Evolutionary conservation across 768 basidiomycete species (phyloP).

Genomic region (Rossbeevera mucosa): DNA sequence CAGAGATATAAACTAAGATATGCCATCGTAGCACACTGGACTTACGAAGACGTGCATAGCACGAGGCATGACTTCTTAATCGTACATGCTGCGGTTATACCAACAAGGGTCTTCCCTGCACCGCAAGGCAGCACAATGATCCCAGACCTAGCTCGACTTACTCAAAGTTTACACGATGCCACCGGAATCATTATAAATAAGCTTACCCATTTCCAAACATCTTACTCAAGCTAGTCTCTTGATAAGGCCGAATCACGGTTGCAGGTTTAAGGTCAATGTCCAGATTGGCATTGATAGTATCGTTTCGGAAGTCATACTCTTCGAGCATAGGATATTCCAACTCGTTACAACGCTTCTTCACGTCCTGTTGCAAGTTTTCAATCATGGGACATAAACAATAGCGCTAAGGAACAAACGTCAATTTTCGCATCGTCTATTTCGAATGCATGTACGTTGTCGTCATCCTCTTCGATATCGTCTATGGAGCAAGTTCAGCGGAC

Average conservation of each 20-base stretch:
- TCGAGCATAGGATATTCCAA: constrained; percentile 97
- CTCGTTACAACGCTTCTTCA: constrained; percentile 95
- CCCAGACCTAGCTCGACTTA: constrained; percentile 91
- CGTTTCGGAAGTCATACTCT: constrained; percentile 98
- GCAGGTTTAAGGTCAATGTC: constrained; percentile 99
- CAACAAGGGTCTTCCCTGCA: constrained; percentile 97
- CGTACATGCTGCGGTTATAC: constrained; percentile 99
- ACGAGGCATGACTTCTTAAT: constrained; percentile 99
- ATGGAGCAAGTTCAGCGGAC: not conserved
- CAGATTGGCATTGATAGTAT: constrained; percentile 91
- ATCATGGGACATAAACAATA: not conserved
- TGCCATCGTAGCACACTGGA: constrained; percentile 12
- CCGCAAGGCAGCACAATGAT: constrained; percentile 99
- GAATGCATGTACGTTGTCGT: constrained; percentile 95
- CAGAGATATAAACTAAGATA: constrained; percentile 6
- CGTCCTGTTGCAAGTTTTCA: constrained; percentile 53
- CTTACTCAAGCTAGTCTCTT: constrained; percentile 96
- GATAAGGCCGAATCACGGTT: constrained; percentile 95
- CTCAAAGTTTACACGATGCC: constrained; percentile 5
- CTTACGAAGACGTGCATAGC: constrained; percentile 95
- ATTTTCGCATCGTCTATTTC: constrained; percentile 93
- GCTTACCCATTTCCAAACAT: constrained; percentile 98
- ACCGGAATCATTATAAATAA: not conserved
- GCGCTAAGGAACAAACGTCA: constrained; percentile 53
- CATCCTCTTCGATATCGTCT: constrained; percentile 98